Base-by-base conservation (phyloP, 164 flowering plant genomes). In the Pachysandra terminalis region DNA sequence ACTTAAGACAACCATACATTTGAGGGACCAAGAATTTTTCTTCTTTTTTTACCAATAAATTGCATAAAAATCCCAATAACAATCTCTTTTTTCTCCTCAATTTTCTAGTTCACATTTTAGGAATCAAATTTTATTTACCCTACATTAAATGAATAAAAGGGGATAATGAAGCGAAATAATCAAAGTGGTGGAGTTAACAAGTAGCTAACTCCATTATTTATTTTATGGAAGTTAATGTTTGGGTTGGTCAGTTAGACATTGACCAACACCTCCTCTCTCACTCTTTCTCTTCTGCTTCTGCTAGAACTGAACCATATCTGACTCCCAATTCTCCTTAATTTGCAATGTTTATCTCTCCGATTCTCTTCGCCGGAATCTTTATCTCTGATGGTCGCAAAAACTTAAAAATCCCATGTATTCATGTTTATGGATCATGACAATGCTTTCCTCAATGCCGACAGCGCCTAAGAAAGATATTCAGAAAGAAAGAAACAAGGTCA, bases 351-450 rank as follows among this genome's bases (percentile, higher is more conserved):
- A 17, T 25, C 15, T 19, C 41, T 9, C 22, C 55, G 41, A 61
- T 17, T 22, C 15, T 19, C 41, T 9, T 27, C 55, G 52, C 67
- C 15, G 17, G 35, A 15, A n/a, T 19, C 53, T 22, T 45, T 45
- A 10, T 4, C 14, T 6, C 48, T 10, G 71, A 32, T 63, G 53
- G 54, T 78, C 80, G 65, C 98, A 91, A 55, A 91, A 86, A 22
- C 71, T 74, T 37, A 90, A 70, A 53, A 95, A 95, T 53, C 99
- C 98, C 99, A 95, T 95, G 84, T 90, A 90, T 67, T 92, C 97
- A 55, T 92, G 90, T 21, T 84, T 68, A 8, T 70, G 56, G 51
- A 92, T 92, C 99, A 90, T 92, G n/a, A 1, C 6, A 0, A 95
- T 71, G 79, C 87, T 89, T 54, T 65, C 81, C 71, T 79, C 80